A percentile compares a stretch with the other conserved stretches of the same genome.
Evolutionary conservation across 768 basidiomycete species (phyloP).

Genomic region (Cystobasidium tubakii): DNA sequence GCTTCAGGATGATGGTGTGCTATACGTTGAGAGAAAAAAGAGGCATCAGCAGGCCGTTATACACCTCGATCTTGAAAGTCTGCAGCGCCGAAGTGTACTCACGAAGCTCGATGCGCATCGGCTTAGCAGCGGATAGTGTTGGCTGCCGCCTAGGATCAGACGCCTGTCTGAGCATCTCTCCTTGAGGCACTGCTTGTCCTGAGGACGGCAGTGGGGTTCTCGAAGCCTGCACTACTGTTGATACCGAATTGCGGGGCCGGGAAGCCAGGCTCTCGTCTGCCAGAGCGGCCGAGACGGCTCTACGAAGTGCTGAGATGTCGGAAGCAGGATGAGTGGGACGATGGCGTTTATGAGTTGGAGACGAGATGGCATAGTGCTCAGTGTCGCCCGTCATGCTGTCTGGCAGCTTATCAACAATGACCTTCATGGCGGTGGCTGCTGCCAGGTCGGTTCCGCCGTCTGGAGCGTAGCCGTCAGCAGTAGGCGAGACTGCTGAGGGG

Average conservation of each 20-base stretch:
- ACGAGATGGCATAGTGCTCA: neutral
- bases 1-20: conserved; percentile 13
- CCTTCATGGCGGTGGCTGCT: neutral
- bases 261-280: neutral
- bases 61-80: neutral
- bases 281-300: neutral
- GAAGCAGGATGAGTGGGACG: conserved; percentile 11
- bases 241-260: neutral
- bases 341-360: neutral
- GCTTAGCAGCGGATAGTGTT: neutral
- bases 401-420: neutral
- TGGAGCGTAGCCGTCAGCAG: neutral
- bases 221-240: neutral
- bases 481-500: neutral
- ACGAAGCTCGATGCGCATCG: neutral
- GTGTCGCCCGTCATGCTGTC: neutral
- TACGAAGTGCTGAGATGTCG: neutral
- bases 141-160: no score
- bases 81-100: neutral
- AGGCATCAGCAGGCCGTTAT: neutral
- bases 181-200: no score
- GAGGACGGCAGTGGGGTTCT: no score
- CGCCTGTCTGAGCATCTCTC: no score
- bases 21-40: neutral
- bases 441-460: neutral